These are phyloP conservation scores for Phyllostachys edulis DNA, from an alignment of 176 grass and related monocot species.

Conservation along the genomic window DNA sequence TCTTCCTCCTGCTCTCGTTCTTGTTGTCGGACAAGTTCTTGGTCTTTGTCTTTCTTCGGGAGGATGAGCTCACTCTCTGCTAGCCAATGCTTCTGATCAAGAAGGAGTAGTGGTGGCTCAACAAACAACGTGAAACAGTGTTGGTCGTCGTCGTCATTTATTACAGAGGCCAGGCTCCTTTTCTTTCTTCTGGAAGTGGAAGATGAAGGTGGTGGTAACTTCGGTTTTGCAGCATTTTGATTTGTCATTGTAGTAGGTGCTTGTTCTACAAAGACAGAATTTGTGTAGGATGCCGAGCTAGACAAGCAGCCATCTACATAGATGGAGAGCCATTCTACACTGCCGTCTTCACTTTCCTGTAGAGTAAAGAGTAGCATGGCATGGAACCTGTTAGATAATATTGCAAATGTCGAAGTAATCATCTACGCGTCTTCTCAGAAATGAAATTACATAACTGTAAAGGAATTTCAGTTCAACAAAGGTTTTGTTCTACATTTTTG, in stretches of 20 bases:
- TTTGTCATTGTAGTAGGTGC: conserved; percentile 14
- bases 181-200: conserved; percentile 44
- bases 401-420: neutral
- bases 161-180: conserved; percentile 42
- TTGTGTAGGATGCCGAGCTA: conserved; percentile 38
- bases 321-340: conserved; percentile 69
- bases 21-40: conserved; percentile 38
- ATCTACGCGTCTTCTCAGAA: neutral
- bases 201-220: conserved; percentile 12
- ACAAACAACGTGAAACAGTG: conserved; percentile 31
- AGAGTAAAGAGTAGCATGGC: conserved; percentile 27
- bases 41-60: conserved; percentile 56
- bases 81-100: conserved; percentile 77
- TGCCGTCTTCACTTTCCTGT: conserved; percentile 73
- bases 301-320: conserved; percentile 87
- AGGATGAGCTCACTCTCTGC: conserved; percentile 93
- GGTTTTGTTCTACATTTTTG: neutral
- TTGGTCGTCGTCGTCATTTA: conserved; percentile 29
- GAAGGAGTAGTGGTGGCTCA: conserved; percentile 50
- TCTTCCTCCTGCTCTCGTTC: conserved; percentile 28
- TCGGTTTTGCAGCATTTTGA: conserved; percentile 23
- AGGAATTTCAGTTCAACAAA: neutral
- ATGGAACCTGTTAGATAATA: conserved; percentile 27
- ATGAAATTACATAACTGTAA: neutral
- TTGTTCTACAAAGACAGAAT: conserved; percentile 28